Evolutionary conservation across 345 rosid species (phyloP).

Genomic region (Rhodamnia argentea): DNA sequence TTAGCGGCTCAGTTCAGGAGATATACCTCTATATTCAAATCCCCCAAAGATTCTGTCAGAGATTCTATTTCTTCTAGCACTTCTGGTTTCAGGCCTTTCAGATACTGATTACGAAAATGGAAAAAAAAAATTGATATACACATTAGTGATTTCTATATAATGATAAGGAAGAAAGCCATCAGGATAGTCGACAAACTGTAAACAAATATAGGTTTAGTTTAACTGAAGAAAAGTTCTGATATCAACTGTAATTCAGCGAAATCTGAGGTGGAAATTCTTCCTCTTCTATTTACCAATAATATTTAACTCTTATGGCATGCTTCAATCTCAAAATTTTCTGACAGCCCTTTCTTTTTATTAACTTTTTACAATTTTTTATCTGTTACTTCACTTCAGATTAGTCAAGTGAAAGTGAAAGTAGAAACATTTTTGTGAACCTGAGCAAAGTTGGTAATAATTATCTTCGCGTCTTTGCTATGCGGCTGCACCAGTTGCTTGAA

Average conservation of each 20-base stretch:
- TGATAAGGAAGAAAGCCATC: neutral
- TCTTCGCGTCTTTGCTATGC: slow-evolving; percentile 53
- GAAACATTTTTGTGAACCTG: slow-evolving; percentile 21
- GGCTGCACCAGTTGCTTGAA: slow-evolving; percentile 76
- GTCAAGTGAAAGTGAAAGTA: neutral
- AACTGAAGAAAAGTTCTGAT: neutral
- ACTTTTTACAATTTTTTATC: too few relatives aligned
- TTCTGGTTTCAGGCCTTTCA: slow-evolving; percentile 46
- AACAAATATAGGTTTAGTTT: neutral
- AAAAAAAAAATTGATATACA: neutral
- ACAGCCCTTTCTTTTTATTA: neutral
- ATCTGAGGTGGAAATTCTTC: neutral
- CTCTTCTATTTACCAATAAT: neutral
- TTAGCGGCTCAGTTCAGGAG: neutral
- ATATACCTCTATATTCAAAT: slow-evolving; percentile 41
- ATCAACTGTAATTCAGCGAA: neutral
- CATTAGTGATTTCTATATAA: neutral
- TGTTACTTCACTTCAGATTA: neutral
- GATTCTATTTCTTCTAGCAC: slow-evolving; percentile 51
- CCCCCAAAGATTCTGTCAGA: slow-evolving; percentile 36
- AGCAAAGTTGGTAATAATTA: slow-evolving; percentile 47
- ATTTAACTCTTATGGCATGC: neutral
- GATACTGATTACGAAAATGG: slow-evolving; percentile 25
- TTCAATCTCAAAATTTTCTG: neutral
- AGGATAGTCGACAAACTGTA: neutral